A percentile compares a stretch with the other conserved stretches of the same genome.
phyloP scores from a whole-genome alignment of 2,329 filamentous ascomycete species.

The Colletotrichum brevisporum region DNA sequence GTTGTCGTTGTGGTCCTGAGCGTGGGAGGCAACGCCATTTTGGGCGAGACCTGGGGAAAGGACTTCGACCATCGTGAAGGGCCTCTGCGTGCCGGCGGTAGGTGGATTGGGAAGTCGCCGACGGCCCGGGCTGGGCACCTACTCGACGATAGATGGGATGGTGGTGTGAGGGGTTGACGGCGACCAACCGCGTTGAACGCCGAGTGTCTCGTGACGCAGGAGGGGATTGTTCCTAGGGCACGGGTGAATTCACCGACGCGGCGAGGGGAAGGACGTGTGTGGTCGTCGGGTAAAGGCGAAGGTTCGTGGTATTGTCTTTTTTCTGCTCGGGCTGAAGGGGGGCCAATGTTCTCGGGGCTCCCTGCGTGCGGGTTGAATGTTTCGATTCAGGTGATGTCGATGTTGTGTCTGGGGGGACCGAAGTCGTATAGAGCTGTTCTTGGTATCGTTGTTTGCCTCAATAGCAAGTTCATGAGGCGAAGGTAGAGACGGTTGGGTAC shows the following conservation, averaged over 20 bases:
- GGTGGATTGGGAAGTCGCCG: constrained; percentile 3
- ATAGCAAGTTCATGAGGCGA: constrained; percentile 57
- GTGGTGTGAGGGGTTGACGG: constrained; percentile 14
- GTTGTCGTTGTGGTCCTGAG: constrained; percentile 38
- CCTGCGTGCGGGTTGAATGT: constrained; percentile 6
- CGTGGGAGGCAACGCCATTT: constrained; percentile 36
- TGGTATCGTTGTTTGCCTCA: constrained; percentile 49
- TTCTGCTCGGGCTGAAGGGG: constrained; percentile 11
- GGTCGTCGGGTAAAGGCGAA: constrained; percentile 14
- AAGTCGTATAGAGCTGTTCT: constrained; percentile 40
- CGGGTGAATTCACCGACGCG: constrained; percentile 10
- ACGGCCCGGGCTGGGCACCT: constrained; percentile 23
- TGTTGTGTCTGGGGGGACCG: constrained; percentile 44
- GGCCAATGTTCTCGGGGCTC: background rate
- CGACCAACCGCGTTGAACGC: constrained; percentile 20
- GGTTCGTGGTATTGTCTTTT: background rate
- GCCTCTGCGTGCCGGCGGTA: constrained; percentile 8
- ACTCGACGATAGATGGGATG: constrained; percentile 23
- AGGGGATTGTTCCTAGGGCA: constrained; percentile 2
- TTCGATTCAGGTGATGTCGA: constrained; percentile 28
- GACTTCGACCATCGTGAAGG: constrained; percentile 51
- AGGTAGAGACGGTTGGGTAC: constrained; percentile 20
- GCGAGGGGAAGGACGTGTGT: constrained; percentile 11
- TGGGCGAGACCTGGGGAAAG: constrained; percentile 43
- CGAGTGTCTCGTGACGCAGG: constrained; percentile 10